Percentiles rank a stretch among this genome's conserved stretches.
These are phyloP conservation scores for Pelargonium australe DNA, from an alignment of 441 rosid genomes.

Conservation along the genomic window DNA sequence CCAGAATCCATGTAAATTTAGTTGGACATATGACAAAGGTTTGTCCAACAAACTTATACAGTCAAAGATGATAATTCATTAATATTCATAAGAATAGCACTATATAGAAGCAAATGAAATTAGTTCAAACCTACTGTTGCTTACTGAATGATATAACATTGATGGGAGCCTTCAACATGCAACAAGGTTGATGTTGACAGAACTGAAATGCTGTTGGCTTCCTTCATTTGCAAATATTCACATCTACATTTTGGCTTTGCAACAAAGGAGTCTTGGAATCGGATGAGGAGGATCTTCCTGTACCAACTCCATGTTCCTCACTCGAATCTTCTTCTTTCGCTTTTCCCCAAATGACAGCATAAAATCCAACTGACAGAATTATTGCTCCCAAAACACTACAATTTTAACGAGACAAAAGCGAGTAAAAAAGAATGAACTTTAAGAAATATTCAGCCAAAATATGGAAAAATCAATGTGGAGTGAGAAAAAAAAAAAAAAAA, in stretches of 20 bases:
- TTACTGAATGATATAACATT: no score
- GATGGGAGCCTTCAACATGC: no score
- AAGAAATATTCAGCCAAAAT: background rate
- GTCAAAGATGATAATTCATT: no score
- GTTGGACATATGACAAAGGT: background rate
- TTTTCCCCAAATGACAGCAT: slow-evolving; percentile 4
- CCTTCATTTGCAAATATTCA: slow-evolving; percentile 2
- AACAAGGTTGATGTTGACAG: no score
- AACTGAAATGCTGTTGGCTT: no score
- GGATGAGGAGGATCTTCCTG: background rate
- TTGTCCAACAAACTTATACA: no score
- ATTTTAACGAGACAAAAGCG: background rate
- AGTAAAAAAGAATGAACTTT: background rate
- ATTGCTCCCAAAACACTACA: background rate
- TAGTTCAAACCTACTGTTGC: no score
- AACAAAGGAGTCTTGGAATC: slow-evolving; percentile 1
- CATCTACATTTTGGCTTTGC: background rate
- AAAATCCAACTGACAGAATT: background rate
- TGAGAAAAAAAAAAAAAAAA: no score
- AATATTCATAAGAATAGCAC: no score
- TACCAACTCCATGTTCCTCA: background rate
- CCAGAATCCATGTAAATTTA: background rate
- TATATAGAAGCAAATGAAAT: no score
- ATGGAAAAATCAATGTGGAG: background rate
- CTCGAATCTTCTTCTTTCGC: background rate